Evolutionary conservation across 2,329 filamentous ascomycete species (phyloP).

Genomic region (Fusarium mangiferae): DNA sequence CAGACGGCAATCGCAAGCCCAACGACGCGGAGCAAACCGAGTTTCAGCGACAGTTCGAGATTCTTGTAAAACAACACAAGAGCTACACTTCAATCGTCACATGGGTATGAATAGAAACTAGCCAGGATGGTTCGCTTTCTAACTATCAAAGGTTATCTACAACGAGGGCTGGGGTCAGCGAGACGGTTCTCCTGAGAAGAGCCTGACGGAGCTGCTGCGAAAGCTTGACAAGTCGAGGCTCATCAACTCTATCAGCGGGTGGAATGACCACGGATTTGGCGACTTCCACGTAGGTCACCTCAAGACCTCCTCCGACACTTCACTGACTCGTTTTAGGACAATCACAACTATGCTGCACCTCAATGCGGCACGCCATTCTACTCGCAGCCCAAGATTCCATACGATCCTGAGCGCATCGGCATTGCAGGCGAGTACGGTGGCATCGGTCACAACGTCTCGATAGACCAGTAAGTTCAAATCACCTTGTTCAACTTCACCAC

Average conservation of each 20-base stretch:
- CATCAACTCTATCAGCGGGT: constrained; percentile 71
- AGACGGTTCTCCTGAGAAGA: constrained; percentile 55
- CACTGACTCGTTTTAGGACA: constrained; percentile 55
- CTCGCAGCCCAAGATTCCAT: constrained; percentile 65
- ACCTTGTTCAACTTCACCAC: accelerated
- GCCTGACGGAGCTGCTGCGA: constrained; percentile 64
- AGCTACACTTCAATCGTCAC: constrained; percentile 24
- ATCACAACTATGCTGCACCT: constrained; percentile 77
- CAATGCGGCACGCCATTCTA: constrained; percentile 78
- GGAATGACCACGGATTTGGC: constrained; percentile 74
- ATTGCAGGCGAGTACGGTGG: constrained; percentile 79
- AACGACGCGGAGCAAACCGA: constrained; percentile 66
- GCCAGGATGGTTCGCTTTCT: accelerated
- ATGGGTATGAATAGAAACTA: background rate
- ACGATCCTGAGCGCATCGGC: constrained; percentile 68
- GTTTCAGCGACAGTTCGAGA: constrained; percentile 70
- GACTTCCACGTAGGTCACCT: constrained; percentile 58
- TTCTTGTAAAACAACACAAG: constrained; percentile 65
- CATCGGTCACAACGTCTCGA: constrained; percentile 71
- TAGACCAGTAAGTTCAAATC: constrained; percentile 49
- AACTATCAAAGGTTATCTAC: constrained; percentile 16
- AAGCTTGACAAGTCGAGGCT: constrained; percentile 71
- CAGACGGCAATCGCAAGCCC: constrained; percentile 47
- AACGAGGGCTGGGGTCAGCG: constrained; percentile 31
- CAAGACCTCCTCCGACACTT: accelerated